phyloP scores from a whole-genome alignment of 192 early-diverging fungal genomes.

The Coemansia sp. region DNA sequence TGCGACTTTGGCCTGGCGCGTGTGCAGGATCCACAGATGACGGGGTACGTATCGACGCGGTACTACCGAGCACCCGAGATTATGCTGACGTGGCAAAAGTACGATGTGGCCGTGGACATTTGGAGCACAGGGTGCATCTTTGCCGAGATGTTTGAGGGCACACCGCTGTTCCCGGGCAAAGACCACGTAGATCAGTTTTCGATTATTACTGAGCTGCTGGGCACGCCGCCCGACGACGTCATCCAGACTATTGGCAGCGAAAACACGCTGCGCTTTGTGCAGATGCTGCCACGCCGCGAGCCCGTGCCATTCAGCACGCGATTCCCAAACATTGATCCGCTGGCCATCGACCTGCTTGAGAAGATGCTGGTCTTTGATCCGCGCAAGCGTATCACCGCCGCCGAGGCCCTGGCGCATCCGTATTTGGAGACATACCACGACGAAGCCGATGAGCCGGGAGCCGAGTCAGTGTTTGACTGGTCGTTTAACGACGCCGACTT shows the following conservation, averaged over 20 bases:
- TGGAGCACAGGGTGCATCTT: constrained; percentile 96
- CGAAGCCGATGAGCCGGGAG: constrained; percentile 82
- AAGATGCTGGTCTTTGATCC: constrained; percentile 94
- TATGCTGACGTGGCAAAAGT: constrained; percentile 97
- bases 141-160: constrained; percentile 95
- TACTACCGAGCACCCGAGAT: constrained; percentile 99
- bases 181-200: constrained; percentile 96
- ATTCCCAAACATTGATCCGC: constrained; percentile 77
- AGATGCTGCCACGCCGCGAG: constrained; percentile 78
- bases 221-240: constrained; percentile 89
- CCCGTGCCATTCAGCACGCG: constrained; percentile 78
- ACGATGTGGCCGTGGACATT: constrained; percentile 94
- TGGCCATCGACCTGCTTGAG: constrained; percentile 83
- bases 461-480: constrained; percentile 86
- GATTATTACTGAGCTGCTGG: constrained; percentile 88
- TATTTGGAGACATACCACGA: constrained; percentile 92
- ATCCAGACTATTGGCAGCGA: constrained; percentile 90
- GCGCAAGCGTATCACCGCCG: constrained; percentile 82
- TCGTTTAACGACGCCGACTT: constrained; percentile 91
- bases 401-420: constrained; percentile 83
- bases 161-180: constrained; percentile 91
- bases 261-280: constrained; percentile 90
- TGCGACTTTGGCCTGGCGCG: constrained; percentile 97
- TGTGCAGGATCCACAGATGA: constrained; percentile 94
- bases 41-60: constrained; percentile 94